These are phyloP conservation scores for Yamadazyma insecticola DNA, from an alignment of 805 yeast species.

Conservation along the genomic window DNA sequence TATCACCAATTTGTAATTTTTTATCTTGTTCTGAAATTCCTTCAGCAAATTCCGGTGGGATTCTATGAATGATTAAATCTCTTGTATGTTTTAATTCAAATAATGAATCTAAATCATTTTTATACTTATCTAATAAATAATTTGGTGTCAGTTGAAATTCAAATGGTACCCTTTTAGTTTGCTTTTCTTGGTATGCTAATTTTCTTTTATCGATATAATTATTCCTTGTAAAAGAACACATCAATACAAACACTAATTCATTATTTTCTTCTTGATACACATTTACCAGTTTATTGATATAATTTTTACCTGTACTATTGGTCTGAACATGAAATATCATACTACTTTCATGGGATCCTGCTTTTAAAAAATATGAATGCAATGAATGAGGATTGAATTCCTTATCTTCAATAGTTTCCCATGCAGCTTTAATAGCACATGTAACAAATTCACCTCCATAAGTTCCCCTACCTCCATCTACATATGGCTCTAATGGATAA, in stretches of 20 bases:
- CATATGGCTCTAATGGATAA: constrained; percentile 19
- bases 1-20: constrained; percentile 12
- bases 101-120: constrained; percentile 11
- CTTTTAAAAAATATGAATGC: constrained; percentile 36
- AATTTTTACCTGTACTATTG: constrained; percentile 28
- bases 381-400: constrained; percentile 34
- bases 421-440: constrained; percentile 32
- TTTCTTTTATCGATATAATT: constrained; percentile 18
- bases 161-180: constrained; percentile 23
- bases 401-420: constrained; percentile 19
- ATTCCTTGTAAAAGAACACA: constrained; percentile 27
- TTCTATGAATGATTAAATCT: constrained; percentile 18
- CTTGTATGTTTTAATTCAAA: constrained; percentile 19
- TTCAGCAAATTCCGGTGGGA: constrained; percentile 19
- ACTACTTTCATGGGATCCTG: constrained; percentile 22
- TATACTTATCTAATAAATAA: constrained; percentile 17
- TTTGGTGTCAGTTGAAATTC: constrained; percentile 24
- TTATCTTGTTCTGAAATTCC: constrained; percentile 1
- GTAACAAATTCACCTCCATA: constrained; percentile 37
- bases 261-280: constrained; percentile 24
- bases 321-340: constrained; percentile 29
- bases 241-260: constrained; percentile 24
- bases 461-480: constrained; percentile 27
- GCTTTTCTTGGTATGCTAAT: constrained; percentile 11
- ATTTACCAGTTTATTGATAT: constrained; percentile 27